Evolutionary conservation across 306 rosid genomes (phyloP).

Genomic region (Medicago ruthenica): DNA sequence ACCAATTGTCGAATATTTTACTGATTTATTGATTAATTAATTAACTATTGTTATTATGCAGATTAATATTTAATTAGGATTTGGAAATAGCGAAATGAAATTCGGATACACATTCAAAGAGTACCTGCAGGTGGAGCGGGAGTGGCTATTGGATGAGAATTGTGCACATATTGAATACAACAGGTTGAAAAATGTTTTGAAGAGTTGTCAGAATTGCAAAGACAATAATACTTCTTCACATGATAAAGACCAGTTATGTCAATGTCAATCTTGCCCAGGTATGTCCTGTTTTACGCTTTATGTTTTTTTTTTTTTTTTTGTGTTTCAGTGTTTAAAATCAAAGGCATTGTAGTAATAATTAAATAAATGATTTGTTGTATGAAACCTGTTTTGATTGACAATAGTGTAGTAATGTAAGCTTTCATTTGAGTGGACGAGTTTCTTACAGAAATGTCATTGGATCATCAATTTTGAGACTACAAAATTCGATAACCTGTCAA

Average conservation of each 20-base stretch:
- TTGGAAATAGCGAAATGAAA: slow-evolving; percentile 58
- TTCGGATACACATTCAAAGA: slow-evolving; percentile 72
- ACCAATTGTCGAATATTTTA: neutral
- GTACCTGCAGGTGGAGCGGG: slow-evolving; percentile 69
- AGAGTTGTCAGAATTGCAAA: slow-evolving; percentile 65
- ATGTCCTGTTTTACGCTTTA: slow-evolving; percentile 31
- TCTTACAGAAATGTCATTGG: too few relatives aligned
- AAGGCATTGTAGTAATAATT: neutral
- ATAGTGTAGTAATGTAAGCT: too few relatives aligned
- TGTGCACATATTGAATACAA: slow-evolving; percentile 76
- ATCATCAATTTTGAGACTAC: too few relatives aligned
- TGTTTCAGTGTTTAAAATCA: neutral
- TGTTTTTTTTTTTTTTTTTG: neutral
- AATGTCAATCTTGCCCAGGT: slow-evolving; percentile 77
- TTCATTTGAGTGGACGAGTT: too few relatives aligned
- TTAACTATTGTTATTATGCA: neutral
- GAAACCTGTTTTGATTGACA: too few relatives aligned
- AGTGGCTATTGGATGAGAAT: slow-evolving; percentile 56
- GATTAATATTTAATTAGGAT: slow-evolving; percentile 41
- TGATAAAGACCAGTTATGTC: slow-evolving; percentile 47
- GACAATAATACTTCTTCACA: slow-evolving; percentile 38
- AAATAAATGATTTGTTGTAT: neutral
- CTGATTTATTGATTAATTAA: neutral
- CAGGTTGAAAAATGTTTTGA: slow-evolving; percentile 79
- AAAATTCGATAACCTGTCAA: too few relatives aligned